Conservation (phyloP, 163 green algal genomes). For the Coccomyxa subellipsoidea region DNA sequence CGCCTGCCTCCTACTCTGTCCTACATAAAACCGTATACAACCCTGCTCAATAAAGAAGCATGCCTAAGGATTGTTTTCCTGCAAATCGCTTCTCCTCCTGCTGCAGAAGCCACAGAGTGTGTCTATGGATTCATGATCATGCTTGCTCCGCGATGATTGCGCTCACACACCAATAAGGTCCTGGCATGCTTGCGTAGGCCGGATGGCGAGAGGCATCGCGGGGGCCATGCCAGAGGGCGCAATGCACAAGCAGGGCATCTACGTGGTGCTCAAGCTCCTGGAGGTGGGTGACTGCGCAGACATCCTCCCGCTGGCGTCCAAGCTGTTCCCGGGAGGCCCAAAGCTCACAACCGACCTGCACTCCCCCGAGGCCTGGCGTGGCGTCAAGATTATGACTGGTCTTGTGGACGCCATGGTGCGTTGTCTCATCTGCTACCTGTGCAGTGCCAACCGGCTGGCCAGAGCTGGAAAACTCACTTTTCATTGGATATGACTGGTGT, state of each 20-base stretch:
- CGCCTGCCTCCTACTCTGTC: not conserved
- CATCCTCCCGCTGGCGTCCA: not conserved
- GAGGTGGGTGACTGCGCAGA: not conserved
- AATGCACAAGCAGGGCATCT: not conserved
- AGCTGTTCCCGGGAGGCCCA: not conserved
- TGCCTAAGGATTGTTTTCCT: not conserved
- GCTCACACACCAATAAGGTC: too few species aligned
- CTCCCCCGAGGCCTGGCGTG: not conserved
- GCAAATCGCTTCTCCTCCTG: too few species aligned
- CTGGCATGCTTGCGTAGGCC: not conserved
- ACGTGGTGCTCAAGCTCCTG: not conserved
- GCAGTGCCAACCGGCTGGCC: not conserved
- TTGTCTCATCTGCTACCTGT: not conserved
- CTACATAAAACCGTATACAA: too few species aligned
- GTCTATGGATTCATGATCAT: too few species aligned
- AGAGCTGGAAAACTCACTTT: not conserved
- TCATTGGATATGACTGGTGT: too few species aligned
- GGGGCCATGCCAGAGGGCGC: not conserved
- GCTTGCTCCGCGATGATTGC: too few species aligned
- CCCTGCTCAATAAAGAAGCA: too few species aligned
- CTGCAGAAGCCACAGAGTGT: too few species aligned
- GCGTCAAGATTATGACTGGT: not conserved
- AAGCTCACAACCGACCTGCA: not conserved
- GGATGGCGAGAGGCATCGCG: not conserved
- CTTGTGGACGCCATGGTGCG: not conserved